These are phyloP conservation scores for Teunomyces aglyptinius DNA, from an alignment of 805 yeast genomes.

Conservation along the genomic window DNA sequence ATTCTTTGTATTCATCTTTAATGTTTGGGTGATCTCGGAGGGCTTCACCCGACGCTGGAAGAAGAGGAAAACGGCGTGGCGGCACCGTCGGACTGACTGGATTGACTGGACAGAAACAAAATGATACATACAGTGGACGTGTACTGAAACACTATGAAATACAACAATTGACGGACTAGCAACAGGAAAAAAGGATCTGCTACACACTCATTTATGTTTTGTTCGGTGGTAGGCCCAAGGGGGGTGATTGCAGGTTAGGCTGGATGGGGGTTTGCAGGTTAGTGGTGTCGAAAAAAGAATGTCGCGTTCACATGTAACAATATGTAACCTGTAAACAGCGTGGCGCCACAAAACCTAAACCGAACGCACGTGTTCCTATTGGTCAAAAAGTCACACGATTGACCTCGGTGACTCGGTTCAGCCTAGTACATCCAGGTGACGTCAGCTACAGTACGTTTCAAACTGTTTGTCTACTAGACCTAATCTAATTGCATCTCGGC, in stretches of 20 bases:
- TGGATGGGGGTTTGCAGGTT: background rate
- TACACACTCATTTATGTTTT: background rate
- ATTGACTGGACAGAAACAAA: background rate
- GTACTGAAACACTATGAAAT: constrained; percentile 1
- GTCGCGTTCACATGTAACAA: too few relatives aligned
- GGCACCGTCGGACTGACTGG: background rate
- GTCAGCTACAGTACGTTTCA: background rate
- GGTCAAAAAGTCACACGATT: constrained; percentile 3
- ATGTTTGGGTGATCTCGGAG: background rate
- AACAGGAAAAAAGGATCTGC: constrained; percentile 4
- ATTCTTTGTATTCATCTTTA: background rate
- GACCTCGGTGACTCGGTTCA: too few relatives aligned
- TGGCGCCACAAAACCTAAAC: background rate
- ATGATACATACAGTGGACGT: background rate
- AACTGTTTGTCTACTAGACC: background rate
- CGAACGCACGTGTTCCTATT: constrained; percentile 1
- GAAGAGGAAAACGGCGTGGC: background rate
- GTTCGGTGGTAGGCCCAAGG: background rate
- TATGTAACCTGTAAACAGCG: background rate
- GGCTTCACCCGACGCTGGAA: background rate
- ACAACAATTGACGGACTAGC: constrained; percentile 5
- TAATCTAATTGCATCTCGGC: constrained; percentile 21
- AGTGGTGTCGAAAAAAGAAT: too few relatives aligned
- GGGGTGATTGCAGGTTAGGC: constrained; percentile 1
- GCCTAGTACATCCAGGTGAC: too few relatives aligned